Evolutionary conservation across 371 early-diverging fungal species (phyloP).

Genomic region (Mortierella sp.): DNA sequence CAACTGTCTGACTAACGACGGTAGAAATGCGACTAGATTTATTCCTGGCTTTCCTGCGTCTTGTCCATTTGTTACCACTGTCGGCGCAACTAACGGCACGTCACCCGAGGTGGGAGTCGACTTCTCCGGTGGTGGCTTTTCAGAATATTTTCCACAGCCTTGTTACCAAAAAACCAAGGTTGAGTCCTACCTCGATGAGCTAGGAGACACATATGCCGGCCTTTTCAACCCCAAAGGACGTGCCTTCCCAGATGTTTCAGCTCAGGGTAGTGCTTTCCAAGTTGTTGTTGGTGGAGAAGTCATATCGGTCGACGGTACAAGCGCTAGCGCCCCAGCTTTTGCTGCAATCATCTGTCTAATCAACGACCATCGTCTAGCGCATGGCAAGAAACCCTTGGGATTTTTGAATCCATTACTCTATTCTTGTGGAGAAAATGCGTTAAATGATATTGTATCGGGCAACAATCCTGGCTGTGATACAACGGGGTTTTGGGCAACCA

Average conservation of each 20-base stretch:
- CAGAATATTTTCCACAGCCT: background rate
- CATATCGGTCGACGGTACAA: background rate
- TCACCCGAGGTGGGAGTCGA: constrained; percentile 1
- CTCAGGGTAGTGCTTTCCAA: background rate
- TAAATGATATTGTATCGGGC: constrained; percentile 16
- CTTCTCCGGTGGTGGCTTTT: constrained; percentile 27
- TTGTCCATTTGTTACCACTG: constrained; percentile 26
- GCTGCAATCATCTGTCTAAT: constrained; percentile 5
- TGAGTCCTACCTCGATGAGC: background rate
- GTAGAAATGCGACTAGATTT: background rate
- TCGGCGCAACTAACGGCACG: constrained; percentile 9
- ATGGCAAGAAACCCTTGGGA: constrained; percentile 1
- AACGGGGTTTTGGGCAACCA: background rate
- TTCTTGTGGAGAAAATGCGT: background rate
- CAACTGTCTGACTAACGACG: background rate
- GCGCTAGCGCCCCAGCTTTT: constrained; percentile 16
- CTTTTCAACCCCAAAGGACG: background rate
- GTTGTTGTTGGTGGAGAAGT: background rate
- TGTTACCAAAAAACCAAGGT: background rate
- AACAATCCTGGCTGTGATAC: constrained; percentile 14
- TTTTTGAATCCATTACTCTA: constrained; percentile 21
- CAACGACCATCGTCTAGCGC: constrained; percentile 3
- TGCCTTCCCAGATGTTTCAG: constrained; percentile 20
- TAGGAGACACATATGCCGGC: background rate
- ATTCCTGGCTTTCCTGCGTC: constrained; percentile 4